Percentiles rank a stretch among this genome's conserved stretches.
Evolutionary conservation across 2,329 filamentous ascomycete genomes (phyloP).

Genomic region (Didymosphaeria variabile): DNA sequence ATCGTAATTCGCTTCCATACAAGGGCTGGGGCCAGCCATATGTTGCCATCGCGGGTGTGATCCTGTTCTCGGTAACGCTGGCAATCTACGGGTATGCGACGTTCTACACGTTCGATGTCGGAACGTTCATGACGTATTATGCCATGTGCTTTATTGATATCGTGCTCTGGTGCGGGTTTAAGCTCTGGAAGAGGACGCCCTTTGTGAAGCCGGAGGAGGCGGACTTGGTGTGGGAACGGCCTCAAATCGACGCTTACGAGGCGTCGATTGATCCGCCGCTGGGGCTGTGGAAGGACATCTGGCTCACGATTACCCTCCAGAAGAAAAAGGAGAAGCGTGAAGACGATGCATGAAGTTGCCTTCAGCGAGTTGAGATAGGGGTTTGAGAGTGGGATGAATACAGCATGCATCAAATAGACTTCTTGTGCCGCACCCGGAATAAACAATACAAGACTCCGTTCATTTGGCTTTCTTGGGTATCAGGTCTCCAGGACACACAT

Average conservation of each 20-base stretch:
- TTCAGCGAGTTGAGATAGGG: neutral
- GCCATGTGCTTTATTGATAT: slow-evolving; percentile 38
- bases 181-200: slow-evolving; percentile 68
- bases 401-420: neutral
- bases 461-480: too few species aligned
- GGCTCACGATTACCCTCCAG: slow-evolving; percentile 16
- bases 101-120: slow-evolving; percentile 21
- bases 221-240: slow-evolving; percentile 55
- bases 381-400: neutral
- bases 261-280: slow-evolving; percentile 20
- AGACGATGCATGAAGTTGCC: neutral
- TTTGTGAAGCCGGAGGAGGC: slow-evolving; percentile 48
- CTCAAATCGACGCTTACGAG: slow-evolving; percentile 49
- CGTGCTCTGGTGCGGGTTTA: slow-evolving; percentile 60
- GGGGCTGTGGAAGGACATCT: slow-evolving; percentile 27
- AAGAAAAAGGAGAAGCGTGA: slow-evolving; percentile 12
- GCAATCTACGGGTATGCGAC: slow-evolving; percentile 22
- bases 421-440: neutral
- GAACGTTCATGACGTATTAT: slow-evolving; percentile 58
- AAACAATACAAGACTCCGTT: neutral
- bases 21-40: slow-evolving; percentile 23
- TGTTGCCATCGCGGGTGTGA: slow-evolving; percentile 18
- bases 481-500: too few species aligned
- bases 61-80: slow-evolving; percentile 14
- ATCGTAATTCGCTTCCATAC: slow-evolving; percentile 19